phyloP scores from a whole-genome alignment of 2,329 filamentous ascomycete genomes.

The Aureobasidium uvarum region DNA sequence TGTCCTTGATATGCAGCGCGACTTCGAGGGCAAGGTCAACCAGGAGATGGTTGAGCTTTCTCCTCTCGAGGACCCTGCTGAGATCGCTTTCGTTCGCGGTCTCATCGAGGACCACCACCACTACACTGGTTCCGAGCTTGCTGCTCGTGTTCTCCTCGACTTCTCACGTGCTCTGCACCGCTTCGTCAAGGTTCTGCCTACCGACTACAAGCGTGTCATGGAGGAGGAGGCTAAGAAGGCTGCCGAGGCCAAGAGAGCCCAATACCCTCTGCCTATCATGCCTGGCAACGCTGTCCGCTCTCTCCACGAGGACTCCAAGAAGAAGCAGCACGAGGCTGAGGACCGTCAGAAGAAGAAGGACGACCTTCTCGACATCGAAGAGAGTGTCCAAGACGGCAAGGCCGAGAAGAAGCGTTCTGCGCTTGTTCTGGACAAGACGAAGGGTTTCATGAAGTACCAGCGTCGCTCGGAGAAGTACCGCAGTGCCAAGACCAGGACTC shows the following conservation, averaged over 20 bases:
- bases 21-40: constrained; percentile 93
- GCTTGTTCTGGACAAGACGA: constrained; percentile 94
- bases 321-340: constrained; percentile 59
- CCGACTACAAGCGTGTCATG: constrained; percentile 93
- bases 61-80: constrained; percentile 75
- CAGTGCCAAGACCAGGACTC: constrained; percentile 74
- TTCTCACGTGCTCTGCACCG: constrained; percentile 87
- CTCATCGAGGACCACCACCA: constrained; percentile 96
- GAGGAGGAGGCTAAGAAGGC: constrained; percentile 82
- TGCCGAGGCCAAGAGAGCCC: constrained; percentile 77
- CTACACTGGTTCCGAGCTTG: constrained; percentile 94
- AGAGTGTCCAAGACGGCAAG: constrained; percentile 79
- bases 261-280: constrained; percentile 76
- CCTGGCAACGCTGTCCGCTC: constrained; percentile 61
- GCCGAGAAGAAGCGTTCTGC: constrained; percentile 87
- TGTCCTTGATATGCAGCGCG: constrained; percentile 81
- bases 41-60: constrained; percentile 95
- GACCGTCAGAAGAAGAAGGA: constrained; percentile 65
- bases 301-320: constrained; percentile 54
- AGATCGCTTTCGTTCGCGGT: constrained; percentile 86
- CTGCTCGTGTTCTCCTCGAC: constrained; percentile 89
- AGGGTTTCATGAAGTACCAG: constrained; percentile 96
- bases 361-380: constrained; percentile 77
- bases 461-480: constrained; percentile 93
- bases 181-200: constrained; percentile 90